These are phyloP conservation scores for Chytriomyces sp. DNA, from an alignment of 192 early-diverging fungal genomes.

Conservation along the genomic window DNA sequence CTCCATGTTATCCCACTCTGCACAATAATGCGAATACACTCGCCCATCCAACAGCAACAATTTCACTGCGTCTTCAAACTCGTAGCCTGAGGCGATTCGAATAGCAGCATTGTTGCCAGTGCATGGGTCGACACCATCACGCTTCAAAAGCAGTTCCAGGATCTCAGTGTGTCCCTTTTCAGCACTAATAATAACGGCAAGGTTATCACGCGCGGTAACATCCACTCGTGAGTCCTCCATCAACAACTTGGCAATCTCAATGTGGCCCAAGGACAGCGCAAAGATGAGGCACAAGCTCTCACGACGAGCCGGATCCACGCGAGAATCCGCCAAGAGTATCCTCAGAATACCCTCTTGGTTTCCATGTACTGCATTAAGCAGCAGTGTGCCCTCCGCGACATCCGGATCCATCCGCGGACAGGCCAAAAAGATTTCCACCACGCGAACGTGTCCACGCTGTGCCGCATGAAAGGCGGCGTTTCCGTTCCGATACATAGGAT, in stretches of 20 bases:
- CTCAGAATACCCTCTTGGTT: neutral
- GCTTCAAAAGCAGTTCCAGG: neutral
- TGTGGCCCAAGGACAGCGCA: neutral
- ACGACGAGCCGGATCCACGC: neutral
- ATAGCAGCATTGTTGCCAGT: neutral
- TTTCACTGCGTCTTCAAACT: neutral
- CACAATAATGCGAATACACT: neutral
- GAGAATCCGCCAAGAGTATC: neutral
- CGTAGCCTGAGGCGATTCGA: neutral
- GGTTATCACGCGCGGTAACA: neutral
- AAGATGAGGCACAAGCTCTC: neutral
- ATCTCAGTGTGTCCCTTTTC: neutral
- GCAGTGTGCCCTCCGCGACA: neutral
- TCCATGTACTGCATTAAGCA: neutral
- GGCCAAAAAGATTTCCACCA: neutral
- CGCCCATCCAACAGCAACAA: neutral
- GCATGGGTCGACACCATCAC: neutral
- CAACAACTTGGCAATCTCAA: neutral
- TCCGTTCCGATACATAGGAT: neutral
- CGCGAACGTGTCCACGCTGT: neutral
- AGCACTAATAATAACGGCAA: neutral
- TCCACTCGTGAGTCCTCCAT: neutral
- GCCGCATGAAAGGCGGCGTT: neutral
- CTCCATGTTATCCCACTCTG: too few species aligned
- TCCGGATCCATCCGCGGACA: neutral